phyloP scores from a whole-genome alignment of 164 flowering plant genomes.

The Vitis amurensis region DNA sequence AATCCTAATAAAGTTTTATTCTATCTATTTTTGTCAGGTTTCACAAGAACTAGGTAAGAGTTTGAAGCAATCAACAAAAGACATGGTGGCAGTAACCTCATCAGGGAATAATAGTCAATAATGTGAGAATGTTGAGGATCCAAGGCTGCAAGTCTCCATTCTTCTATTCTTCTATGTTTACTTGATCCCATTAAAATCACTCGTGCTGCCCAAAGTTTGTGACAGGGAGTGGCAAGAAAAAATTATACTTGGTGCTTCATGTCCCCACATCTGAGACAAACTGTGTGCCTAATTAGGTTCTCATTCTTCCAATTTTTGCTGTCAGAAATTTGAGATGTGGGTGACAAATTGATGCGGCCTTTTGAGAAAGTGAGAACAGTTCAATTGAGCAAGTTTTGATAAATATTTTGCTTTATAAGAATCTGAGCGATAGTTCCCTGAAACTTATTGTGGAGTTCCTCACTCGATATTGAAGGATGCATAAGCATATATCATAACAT shows the following conservation, averaged over 20 bases:
- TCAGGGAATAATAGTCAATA: conserved; percentile 10
- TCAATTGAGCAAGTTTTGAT: too few relatives aligned
- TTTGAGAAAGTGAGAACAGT: not conserved
- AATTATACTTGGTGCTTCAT: conserved; percentile 4
- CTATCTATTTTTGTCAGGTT: conserved; percentile 14
- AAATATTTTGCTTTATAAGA: too few relatives aligned
- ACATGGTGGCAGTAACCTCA: conserved; percentile 2
- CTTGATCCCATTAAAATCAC: not conserved
- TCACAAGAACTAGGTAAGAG: conserved; percentile 24
- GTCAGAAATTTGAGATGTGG: conserved; percentile 3
- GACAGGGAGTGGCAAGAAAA: conserved; percentile 5
- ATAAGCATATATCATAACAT: too few relatives aligned
- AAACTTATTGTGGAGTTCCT: too few relatives aligned
- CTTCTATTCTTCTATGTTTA: conserved; percentile 5
- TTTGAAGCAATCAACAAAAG: conserved; percentile 18
- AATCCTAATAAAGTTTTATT: conserved; percentile 1
- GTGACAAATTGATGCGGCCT: conserved; percentile 2
- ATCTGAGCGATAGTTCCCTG: too few relatives aligned
- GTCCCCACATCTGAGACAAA: conserved; percentile 8
- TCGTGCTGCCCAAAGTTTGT: conserved; percentile 15
- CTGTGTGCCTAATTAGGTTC: conserved; percentile 23
- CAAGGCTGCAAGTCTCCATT: conserved; percentile 2
- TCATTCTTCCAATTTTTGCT: conserved; percentile 18
- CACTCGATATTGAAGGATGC: too few relatives aligned
- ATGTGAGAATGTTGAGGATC: conserved; percentile 2